Percentiles rank a stretch among this genome's conserved stretches.
phyloP scores from a whole-genome alignment of 2,329 filamentous ascomycete genomes.

The Cryphonectria nitschkei region DNA sequence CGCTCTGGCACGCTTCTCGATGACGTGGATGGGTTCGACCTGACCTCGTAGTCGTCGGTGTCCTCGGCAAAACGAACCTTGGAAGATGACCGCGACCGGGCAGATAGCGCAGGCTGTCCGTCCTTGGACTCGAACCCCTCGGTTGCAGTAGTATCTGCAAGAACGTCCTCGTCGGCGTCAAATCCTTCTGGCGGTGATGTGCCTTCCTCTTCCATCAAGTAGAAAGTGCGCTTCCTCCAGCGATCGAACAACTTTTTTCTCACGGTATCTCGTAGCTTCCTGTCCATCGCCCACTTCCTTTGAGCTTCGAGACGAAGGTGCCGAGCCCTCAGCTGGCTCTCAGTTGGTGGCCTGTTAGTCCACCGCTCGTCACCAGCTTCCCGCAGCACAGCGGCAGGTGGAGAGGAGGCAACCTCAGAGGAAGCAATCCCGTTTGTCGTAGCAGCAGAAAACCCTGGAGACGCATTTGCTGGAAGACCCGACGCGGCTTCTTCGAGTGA shows the following conservation, averaged over 20 bases:
- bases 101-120: slow-evolving; percentile 44
- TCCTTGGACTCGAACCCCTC: slow-evolving; percentile 49
- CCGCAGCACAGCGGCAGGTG: slow-evolving; percentile 14
- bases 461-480: neutral
- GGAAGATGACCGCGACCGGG: slow-evolving; percentile 73
- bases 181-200: slow-evolving; percentile 66
- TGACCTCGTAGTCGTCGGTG: slow-evolving; percentile 67
- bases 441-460: neutral
- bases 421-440: slow-evolving; percentile 2
- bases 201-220: slow-evolving; percentile 85
- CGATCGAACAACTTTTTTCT: slow-evolving; percentile 66
- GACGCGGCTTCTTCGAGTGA: neutral
- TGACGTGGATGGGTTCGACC: slow-evolving; percentile 74
- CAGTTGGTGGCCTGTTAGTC: slow-evolving; percentile 41
- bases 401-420: slow-evolving; percentile 3
- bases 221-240: slow-evolving; percentile 79
- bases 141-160: slow-evolving; percentile 43
- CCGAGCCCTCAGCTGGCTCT: slow-evolving; percentile 47
- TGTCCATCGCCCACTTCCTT: slow-evolving; percentile 43
- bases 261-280: slow-evolving; percentile 45
- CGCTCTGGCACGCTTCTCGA: slow-evolving; percentile 73
- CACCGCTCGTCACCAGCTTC: slow-evolving; percentile 35
- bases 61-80: slow-evolving; percentile 80
- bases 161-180: slow-evolving; percentile 62
- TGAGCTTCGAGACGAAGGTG: slow-evolving; percentile 40